Base-by-base conservation (phyloP, 2,329 filamentous ascomycete genomes). In the Xylaria sp. region DNA sequence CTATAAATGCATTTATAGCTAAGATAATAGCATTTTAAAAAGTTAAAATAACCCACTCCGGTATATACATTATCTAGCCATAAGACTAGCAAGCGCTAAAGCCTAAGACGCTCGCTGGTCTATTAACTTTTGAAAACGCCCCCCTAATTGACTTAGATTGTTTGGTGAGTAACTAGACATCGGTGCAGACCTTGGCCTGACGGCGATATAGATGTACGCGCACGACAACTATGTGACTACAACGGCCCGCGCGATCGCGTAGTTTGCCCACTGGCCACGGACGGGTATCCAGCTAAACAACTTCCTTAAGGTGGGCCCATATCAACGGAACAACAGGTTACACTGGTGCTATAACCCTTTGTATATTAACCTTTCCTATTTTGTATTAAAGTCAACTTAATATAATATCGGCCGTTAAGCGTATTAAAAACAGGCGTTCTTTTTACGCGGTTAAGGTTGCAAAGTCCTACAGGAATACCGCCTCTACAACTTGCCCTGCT, bases 151-250 rank as follows among this genome's bases (percentile, higher is more conserved):
- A 41, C 12, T n/a, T 18, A 41, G 13, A 41, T 41, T 18, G 13
- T 41, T 41, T 18, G 12, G 12, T 41, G 18, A 41, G 6, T 41
- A 18, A 41, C 12, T 34, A 34, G 12, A 34, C 12, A 34, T 34
- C 12, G 12, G 12, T 34, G 12, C 12, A 34, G 12, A 34, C 8
- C 12, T 34, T 34, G 12, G 12, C 8, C 12, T 34, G 12, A 34
- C 12, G 12, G 12, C 8, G 8, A 34, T 34, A 34, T 28, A 57
- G 30, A 43, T 57, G 43, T 57, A 57, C 30, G 30, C 30, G n/a
- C 30, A 57, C 43, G 43, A 57, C 43, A 57, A 43, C n/a, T 43
- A 57, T 43, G 43, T 57, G 9, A 57, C n/a, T 18, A 57, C n/a
- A 9, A 28, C 10, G n/a, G 20, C 13, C 2, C 30, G 43, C 1